Evolutionary conservation across 495 filamentous ascomycete species (phyloP), one percentile per base, ranked within the genome.

Genomic region (Xylaria flabelliformis): DNA sequence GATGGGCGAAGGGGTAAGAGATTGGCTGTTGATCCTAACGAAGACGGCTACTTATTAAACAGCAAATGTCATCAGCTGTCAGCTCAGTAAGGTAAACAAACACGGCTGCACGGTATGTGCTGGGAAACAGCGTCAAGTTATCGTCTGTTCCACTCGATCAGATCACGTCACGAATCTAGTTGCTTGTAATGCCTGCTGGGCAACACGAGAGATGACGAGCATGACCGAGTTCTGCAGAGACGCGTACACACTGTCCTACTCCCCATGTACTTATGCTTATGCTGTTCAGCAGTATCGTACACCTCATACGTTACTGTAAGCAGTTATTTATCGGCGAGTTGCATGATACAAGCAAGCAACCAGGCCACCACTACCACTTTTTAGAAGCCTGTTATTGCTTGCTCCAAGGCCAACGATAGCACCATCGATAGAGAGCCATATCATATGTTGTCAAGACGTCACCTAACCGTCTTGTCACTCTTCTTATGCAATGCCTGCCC

Each of bases 91-190:
- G 34, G 41, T 65, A 46, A 67, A 46, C 55, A 48, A 61, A 76
- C 51, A 66, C 26, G 26, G 26, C 26, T 29, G 26, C 26, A 29
- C 59, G 63, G 68, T 61, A 70, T 46, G 41, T 10, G n/a, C n/a
- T 68, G 24, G 24, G 44, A 36, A 17, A 17, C 8, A 39, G 24
- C 32, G 19, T n/a, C n/a, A n/a, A 36, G 10, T 15, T 26, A 29
- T 66, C 26, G 41, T 39, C 63, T 42, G 32, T 67, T 67, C 32
- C 48, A 56, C 65, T 69, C 73, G 72, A 78, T 73, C 72, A 74
- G 73, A 78, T 73, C 74, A 74, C 70, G 76, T 64, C 46, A 71
- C 69, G 71, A 69, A 70, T 72, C 68, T 69, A 12, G 1, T 9
- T 42, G 39, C 39, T 13, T 42, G 12, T 13, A 67, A 78, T 78